Percentiles rank a stretch among this genome's conserved stretches.
Conservation (phyloP, 2,329 filamentous ascomycete genomes). For the Cytospora leucostoma region DNA sequence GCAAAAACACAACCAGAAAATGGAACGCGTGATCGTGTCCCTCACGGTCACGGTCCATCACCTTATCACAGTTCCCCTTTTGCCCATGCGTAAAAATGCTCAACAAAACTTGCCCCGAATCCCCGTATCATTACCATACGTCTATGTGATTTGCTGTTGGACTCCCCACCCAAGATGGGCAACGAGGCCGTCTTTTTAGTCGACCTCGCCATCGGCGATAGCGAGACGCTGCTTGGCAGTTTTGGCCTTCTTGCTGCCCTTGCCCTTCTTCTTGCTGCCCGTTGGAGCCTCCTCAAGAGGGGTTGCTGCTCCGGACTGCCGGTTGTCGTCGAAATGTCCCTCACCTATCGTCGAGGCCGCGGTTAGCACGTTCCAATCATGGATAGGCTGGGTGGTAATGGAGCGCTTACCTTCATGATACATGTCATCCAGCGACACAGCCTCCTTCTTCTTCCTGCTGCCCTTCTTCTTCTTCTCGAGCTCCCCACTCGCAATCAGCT, state of each 20-base stretch:
- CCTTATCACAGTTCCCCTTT: background rate
- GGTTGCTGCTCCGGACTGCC: slow-evolving; percentile 83
- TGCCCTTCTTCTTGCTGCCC: slow-evolving; percentile 58
- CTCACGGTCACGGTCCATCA: background rate
- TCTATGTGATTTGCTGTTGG: background rate
- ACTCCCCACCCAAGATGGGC: background rate
- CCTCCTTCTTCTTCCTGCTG: slow-evolving; percentile 54
- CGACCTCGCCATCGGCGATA: slow-evolving; percentile 63
- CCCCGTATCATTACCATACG: background rate
- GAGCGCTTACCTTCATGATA: slow-evolving; percentile 91
- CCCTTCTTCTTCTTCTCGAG: slow-evolving; percentile 66
- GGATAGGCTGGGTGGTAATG: background rate
- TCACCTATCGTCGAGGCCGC: slow-evolving; percentile 64
- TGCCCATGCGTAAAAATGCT: background rate
- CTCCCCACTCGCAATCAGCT: slow-evolving; percentile 74
- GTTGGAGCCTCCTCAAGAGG: slow-evolving; percentile 62
- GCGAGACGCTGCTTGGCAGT: slow-evolving; percentile 69
- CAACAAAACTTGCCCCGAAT: background rate
- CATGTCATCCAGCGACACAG: slow-evolving; percentile 85
- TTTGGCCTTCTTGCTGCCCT: slow-evolving; percentile 65
- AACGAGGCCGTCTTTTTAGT: slow-evolving; percentile 29
- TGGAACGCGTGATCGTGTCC: background rate
- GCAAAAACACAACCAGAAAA: background rate
- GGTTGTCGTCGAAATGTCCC: slow-evolving; percentile 92
- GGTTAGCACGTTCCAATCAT: slow-evolving; percentile 35